Conservation (phyloP, 768 basidiomycete species). For the Wakefieldia striispora region DNA sequence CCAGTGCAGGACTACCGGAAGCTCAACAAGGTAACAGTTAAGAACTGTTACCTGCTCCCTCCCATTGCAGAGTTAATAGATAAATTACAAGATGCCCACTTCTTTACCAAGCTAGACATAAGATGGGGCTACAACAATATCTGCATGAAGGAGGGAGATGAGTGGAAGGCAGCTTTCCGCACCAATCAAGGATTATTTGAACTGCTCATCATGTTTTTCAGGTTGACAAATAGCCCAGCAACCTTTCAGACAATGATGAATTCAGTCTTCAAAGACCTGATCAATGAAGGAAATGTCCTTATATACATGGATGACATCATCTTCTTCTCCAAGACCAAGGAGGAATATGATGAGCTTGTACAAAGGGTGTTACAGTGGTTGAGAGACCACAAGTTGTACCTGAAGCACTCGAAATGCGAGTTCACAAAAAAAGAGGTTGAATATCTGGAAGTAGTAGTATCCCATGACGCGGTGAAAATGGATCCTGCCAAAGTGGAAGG, state of each 20-base stretch:
- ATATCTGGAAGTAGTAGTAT: not conserved
- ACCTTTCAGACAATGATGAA: too few species aligned
- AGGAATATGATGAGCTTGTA: slow-evolving; percentile 27
- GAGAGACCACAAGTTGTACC: not conserved
- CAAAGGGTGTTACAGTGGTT: not conserved
- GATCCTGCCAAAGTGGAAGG: not conserved
- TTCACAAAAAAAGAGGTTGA: not conserved
- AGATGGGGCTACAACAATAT: too few species aligned
- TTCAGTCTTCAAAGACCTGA: too few species aligned
- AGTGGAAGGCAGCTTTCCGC: not conserved
- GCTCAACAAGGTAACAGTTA: not conserved
- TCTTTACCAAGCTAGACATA: too few species aligned
- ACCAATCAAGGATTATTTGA: not conserved
- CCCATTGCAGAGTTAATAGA: not conserved
- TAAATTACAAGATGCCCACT: too few species aligned
- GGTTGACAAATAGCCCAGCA: not conserved
- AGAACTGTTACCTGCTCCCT: not conserved
- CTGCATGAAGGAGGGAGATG: not conserved
- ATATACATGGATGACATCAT: too few species aligned
- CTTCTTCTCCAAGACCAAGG: slow-evolving; percentile 27
- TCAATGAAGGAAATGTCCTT: too few species aligned
- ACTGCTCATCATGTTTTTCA: not conserved
- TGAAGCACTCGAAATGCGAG: not conserved
- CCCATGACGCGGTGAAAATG: rapidly evolving
- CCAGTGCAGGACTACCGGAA: not conserved